These are phyloP conservation scores for Sonneratia caseolaris DNA, from an alignment of 345 rosid genomes.

Conservation along the genomic window DNA sequence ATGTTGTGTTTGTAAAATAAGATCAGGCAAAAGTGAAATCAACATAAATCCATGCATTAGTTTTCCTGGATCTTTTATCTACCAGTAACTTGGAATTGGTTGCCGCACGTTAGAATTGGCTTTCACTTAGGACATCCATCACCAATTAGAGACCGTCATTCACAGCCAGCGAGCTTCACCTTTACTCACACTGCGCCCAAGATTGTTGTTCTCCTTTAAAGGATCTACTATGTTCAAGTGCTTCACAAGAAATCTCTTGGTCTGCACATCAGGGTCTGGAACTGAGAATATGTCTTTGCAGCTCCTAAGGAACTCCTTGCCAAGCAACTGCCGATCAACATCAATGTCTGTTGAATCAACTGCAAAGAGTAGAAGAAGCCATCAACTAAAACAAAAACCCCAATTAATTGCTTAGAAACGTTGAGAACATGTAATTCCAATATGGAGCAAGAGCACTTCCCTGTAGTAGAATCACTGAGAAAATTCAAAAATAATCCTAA, in stretches of 20 bases:
- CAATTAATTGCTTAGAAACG: not conserved
- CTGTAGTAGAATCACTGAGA: not conserved
- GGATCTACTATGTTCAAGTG: constrained; percentile 83
- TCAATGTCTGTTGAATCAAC: constrained; percentile 27
- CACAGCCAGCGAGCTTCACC: constrained; percentile 25
- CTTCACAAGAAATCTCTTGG: constrained; percentile 41
- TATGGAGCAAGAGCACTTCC: not conserved
- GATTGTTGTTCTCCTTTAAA: constrained; percentile 66
- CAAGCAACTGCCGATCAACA: constrained; percentile 38
- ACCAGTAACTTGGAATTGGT: not conserved
- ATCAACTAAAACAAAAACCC: not conserved
- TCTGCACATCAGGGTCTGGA: constrained; percentile 28
- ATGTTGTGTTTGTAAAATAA: not conserved
- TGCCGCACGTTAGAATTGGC: not conserved
- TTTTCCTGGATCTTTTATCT: not conserved
- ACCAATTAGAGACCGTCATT: not conserved
- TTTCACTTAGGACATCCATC: not conserved
- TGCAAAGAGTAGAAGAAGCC: constrained; percentile 11
- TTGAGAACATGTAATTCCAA: not conserved
- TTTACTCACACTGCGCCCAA: constrained; percentile 80
- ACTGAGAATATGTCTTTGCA: constrained; percentile 39
- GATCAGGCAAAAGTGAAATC: not conserved
- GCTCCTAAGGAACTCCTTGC: constrained; percentile 42
- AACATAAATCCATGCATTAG: not conserved
- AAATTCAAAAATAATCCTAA: not conserved